Conservation (phyloP, 2,329 filamentous ascomycete species). For the Colletotrichum falcatum region DNA sequence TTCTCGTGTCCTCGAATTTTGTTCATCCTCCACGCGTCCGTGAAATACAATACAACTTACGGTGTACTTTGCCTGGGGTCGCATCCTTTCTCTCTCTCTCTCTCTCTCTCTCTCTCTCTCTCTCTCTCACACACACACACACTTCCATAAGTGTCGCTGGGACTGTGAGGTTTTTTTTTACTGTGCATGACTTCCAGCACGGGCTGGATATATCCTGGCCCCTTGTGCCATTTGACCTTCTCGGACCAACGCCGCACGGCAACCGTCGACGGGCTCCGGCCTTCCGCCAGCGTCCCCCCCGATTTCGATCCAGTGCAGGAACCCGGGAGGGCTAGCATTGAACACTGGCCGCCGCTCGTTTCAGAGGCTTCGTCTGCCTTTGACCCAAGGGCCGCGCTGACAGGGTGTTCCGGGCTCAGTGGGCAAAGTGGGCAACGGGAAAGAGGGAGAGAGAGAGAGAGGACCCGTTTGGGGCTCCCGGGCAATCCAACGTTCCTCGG, state of each 20-base stretch:
- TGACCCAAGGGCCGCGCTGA: neutral
- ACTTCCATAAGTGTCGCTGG: neutral
- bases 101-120: neutral
- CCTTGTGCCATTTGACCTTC: neutral
- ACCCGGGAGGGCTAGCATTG: neutral
- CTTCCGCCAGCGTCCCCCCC: neutral
- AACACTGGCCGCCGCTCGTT: neutral
- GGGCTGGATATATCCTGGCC: neutral
- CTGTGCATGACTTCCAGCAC: neutral
- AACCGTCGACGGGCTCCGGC: neutral
- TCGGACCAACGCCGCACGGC: neutral
- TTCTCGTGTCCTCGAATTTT: neutral
- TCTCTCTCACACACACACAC: neutral
- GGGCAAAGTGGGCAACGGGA: too few species aligned
- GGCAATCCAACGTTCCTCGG: neutral
- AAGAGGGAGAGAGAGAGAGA: too few species aligned
- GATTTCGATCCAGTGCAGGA: neutral
- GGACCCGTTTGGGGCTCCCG: too few species aligned
- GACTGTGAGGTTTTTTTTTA: neutral
- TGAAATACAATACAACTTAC: neutral
- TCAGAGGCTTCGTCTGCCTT: too few species aligned
- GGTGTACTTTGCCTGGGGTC: neutral
- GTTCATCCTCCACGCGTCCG: neutral
- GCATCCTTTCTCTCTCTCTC: neutral
- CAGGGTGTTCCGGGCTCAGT: neutral